Evolutionary conservation across 2,329 filamentous ascomycete species (phyloP), one percentile per base, ranked within the genome.

Genomic region (Didymosphaeria variabile): DNA sequence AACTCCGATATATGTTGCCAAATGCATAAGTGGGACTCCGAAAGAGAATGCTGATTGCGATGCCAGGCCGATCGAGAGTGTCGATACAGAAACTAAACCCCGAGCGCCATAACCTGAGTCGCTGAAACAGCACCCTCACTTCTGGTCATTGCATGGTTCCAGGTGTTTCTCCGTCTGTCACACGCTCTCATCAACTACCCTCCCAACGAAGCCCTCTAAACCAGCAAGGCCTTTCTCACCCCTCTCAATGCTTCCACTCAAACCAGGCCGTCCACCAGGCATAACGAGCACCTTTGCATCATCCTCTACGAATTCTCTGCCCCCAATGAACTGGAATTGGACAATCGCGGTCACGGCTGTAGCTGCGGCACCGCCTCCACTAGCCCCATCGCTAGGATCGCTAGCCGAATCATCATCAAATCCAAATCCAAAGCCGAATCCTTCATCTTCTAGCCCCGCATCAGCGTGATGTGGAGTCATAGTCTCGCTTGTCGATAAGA

Each of bases 141-240:
- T 6, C 1, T 29, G 4, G 26, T 29, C 2, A 2, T 29, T 29
- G 26, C 4, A 29, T 29, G 26, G 26, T 29, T 29, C 26, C 26
- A 6, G 26, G 4, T 2, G 26, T 29, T 29, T 29, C 26, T 29
- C 26, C 4, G 6, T 6, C 26, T 29, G 26, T 56, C 54, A 56
- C 21, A 19, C 9, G 29, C 50, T 15, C 10, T 34, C 63, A 19
- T 72, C 72, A 12, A 77, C 58, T 12, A 93, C 86, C 62, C 80
- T 86, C 0, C 91, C 91, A 34, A 92, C 88, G 74, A 89, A 91
- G 0, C 90, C 90, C 62, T 93, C 90, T 19, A 94, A 76, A 0
- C 90, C 89, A 10, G 84, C 83, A 13, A 84, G 72, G 0, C 84
- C 81, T 58, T 81, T 81, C 31, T 81, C 77, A 2, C 79, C 80